phyloP scores from a whole-genome alignment of 2,329 filamentous ascomycete genomes.

The Fusarium sp. region DNA sequence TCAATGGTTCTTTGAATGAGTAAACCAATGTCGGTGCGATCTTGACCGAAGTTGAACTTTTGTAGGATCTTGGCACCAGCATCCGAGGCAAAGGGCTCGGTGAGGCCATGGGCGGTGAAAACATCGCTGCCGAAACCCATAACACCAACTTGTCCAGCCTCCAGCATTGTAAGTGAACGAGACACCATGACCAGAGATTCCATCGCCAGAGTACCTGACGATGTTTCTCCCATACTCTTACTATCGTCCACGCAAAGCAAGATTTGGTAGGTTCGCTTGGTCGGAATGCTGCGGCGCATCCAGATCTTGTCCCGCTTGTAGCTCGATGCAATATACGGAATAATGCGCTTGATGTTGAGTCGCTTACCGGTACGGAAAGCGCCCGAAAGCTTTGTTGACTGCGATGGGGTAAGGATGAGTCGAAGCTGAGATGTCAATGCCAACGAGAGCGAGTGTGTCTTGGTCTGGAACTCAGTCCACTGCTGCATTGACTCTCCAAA shows the following conservation, averaged over 20 bases:
- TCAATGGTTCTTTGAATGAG: conserved; percentile 82
- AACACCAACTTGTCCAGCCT: conserved; percentile 92
- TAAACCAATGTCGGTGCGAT: conserved; percentile 84
- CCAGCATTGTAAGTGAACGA: conserved; percentile 88
- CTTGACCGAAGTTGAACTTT: conserved; percentile 86
- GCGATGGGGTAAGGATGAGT: conserved; percentile 92
- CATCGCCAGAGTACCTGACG: conserved; percentile 83
- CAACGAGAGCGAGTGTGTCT: conserved; percentile 87
- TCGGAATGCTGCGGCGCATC: conserved; percentile 93
- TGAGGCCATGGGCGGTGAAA: conserved; percentile 87
- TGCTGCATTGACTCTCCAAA: conserved; percentile 72
- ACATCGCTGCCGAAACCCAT: conserved; percentile 88
- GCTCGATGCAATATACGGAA: conserved; percentile 96
- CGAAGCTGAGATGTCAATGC: conserved; percentile 94
- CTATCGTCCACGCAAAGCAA: conserved; percentile 97
- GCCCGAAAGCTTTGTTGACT: conserved; percentile 94
- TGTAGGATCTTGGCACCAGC: conserved; percentile 86
- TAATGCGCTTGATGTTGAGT: conserved; percentile 99
- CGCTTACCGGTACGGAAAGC: conserved; percentile 98
- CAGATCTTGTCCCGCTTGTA: conserved; percentile 99
- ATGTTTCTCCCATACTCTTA: conserved; percentile 88
- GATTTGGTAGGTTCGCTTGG: conserved; percentile 95
- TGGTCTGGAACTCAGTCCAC: conserved; percentile 86
- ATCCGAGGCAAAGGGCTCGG: conserved; percentile 78
- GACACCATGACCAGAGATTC: conserved; percentile 94